Evolutionary conservation across 2,329 filamentous ascomycete species (phyloP).

Genomic region (Allantophomopsis cytisporea): DNA sequence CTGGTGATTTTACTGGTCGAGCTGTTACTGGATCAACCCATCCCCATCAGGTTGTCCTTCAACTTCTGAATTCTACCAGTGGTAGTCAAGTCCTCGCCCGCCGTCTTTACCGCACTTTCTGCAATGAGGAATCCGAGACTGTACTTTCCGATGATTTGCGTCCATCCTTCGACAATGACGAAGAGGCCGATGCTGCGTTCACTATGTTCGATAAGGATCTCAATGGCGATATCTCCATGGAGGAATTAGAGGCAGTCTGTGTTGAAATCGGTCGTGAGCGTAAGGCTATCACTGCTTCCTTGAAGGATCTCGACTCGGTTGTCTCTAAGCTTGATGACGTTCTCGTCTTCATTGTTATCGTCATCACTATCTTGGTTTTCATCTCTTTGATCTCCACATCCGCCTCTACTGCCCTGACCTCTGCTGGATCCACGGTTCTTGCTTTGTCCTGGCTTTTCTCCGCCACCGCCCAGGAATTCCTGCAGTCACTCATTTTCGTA

Average conservation of each 20-base stretch:
- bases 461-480: slow-evolving; percentile 84
- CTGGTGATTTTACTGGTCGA: slow-evolving; percentile 82
- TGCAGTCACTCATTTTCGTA: slow-evolving; percentile 89
- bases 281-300: slow-evolving; percentile 85
- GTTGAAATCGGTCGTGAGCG: slow-evolving; percentile 91
- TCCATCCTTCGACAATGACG: slow-evolving; percentile 63
- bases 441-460: slow-evolving; percentile 89
- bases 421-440: slow-evolving; percentile 74
- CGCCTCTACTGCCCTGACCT: slow-evolving; percentile 81
- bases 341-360: slow-evolving; percentile 71
- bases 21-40: slow-evolving; percentile 55
- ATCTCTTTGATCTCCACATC: slow-evolving; percentile 82
- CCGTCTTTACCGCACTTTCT: slow-evolving; percentile 77
- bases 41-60: slow-evolving; percentile 71
- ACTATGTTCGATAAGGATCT: slow-evolving; percentile 91
- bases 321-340: slow-evolving; percentile 82
- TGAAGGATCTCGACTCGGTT: slow-evolving; percentile 91
- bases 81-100: slow-evolving; percentile 77
- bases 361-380: slow-evolving; percentile 77
- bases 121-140: slow-evolving; percentile 59
- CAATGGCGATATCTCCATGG: slow-evolving; percentile 92
- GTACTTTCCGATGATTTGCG: slow-evolving; percentile 68
- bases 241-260: slow-evolving; percentile 84
- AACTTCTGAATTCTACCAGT: slow-evolving; percentile 57
- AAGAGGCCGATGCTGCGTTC: slow-evolving; percentile 83